Percentiles rank a stretch among this genome's conserved stretches.
Conservation (phyloP, 768 basidiomycete species). For the Termitomyces sp. region DNA sequence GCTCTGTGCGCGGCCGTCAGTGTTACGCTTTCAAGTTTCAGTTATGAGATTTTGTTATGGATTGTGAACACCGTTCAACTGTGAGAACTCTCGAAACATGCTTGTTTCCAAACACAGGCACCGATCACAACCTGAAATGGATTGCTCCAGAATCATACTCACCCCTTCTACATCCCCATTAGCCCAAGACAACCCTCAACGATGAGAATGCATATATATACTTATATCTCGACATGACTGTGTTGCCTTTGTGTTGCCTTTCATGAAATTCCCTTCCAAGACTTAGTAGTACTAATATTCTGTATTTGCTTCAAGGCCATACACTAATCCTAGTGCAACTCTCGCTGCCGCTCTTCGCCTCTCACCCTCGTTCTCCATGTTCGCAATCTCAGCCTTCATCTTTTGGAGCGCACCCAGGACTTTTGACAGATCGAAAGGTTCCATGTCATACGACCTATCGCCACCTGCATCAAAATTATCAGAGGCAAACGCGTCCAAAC, state of each 20-base stretch:
- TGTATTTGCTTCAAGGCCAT: slow-evolving; percentile 47
- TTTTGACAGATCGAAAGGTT: slow-evolving; percentile 57
- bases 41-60: not conserved
- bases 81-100: slow-evolving; percentile 9
- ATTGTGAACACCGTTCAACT: slow-evolving; percentile 12
- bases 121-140: slow-evolving; percentile 7
- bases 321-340: slow-evolving; percentile 70
- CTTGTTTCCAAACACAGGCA: slow-evolving; percentile 14
- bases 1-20: not conserved
- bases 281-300: not conserved
- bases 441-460: slow-evolving; percentile 29
- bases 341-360: slow-evolving; percentile 65
- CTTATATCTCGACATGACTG: not conserved
- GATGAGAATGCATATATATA: not conserved
- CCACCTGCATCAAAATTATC: not conserved
- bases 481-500: slow-evolving; percentile 2
- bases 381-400: slow-evolving; percentile 73
- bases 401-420: slow-evolving; percentile 61
- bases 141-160: not conserved
- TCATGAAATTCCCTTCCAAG: not conserved
- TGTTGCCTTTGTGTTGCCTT: not conserved
- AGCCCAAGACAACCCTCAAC: not conserved
- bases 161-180: no score
- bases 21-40: not conserved
- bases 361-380: slow-evolving; percentile 61